phyloP scores from a whole-genome alignment of 2,329 filamentous ascomycete genomes.

The Ceratocystis albifundus region DNA sequence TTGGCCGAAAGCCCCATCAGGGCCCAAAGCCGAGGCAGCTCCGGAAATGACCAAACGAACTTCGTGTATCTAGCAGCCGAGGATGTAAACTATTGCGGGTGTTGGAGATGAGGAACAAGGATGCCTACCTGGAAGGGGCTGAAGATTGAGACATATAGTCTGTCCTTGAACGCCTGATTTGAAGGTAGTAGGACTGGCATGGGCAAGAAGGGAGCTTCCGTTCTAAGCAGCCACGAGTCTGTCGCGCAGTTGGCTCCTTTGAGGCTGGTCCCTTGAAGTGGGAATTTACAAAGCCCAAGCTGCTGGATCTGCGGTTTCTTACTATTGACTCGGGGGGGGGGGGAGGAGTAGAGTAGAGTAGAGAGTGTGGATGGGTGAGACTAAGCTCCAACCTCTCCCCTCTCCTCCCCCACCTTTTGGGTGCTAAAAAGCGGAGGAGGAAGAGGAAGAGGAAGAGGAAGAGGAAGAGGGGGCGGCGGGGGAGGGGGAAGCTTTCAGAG shows the following conservation, averaged over 20 bases:
- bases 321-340: too few species aligned
- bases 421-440: not conserved
- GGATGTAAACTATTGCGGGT: not conserved
- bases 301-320: too few species aligned
- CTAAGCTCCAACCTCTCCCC: too few species aligned
- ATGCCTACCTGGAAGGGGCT: not conserved
- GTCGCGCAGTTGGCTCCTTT: too few species aligned
- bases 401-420: not conserved
- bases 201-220: too few species aligned
- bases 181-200: too few species aligned
- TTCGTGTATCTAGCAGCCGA: not conserved
- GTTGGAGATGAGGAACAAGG: not conserved
- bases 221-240: too few species aligned
- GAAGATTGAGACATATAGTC: not conserved
- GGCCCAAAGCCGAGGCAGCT: slow-evolving; percentile 1
- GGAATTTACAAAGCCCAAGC: too few species aligned
- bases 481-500: not conserved
- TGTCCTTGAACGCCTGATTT: too few species aligned
- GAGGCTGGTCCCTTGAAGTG: too few species aligned
- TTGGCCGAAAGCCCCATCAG: not conserved
- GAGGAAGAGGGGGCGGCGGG: not conserved
- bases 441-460: not conserved
- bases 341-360: too few species aligned
- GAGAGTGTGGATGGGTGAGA: too few species aligned
- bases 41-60: not conserved